Base-by-base conservation (phyloP, 176 grass and related monocot genomes). In the Hyparrhenia diplandra region DNA sequence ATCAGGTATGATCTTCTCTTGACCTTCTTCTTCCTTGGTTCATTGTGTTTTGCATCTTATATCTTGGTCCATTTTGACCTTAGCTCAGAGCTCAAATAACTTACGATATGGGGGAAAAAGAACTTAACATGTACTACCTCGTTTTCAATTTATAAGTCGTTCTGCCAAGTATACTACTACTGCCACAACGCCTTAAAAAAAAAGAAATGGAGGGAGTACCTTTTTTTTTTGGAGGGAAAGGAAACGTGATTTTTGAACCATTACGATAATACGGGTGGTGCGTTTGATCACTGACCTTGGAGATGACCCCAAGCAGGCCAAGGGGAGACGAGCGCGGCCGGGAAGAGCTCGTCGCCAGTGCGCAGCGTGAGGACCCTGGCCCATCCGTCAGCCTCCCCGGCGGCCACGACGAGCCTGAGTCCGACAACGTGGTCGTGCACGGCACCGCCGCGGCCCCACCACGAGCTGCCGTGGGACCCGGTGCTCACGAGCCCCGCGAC, bases 381-480 rank as follows among this genome's bases (percentile, higher is more conserved):
- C 83, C 87, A 85, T 6, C 76, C 85, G 30, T 97, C 68, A 1
- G 69, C 28, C 6, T 62, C 36, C 0, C 25, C 55, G 52, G 85
- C 77, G 54, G 92, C 68, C 8, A 88, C 80, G 45, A 94, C 94
- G 16, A 97, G 17, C 40, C 68, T 82, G 61, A 97, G 87, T 34
- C 27, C 73, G 9, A 88, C 83, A 10, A 94, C 83, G 64, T 92
- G 69, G 73, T 97, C 94, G 72, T 97, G 94, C 34, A 92, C 91
- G 25, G 94, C 82, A 3, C 87, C 94, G 2, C 94, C 91, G 2
- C 20, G 29, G 0, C 91, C 94, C 94, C 89, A 94, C 94, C 94
- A 97, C 13, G 94, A 97, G 87, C 94, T 94, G 5, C 94, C 94
- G 30, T 97, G 91, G 64, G 91, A 94, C 3, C 89, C 94, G 0